A percentile compares a stretch with the other conserved stretches of the same genome.
phyloP scores from a whole-genome alignment of 2,329 filamentous ascomycete genomes.

The Fusarium scirpi region DNA sequence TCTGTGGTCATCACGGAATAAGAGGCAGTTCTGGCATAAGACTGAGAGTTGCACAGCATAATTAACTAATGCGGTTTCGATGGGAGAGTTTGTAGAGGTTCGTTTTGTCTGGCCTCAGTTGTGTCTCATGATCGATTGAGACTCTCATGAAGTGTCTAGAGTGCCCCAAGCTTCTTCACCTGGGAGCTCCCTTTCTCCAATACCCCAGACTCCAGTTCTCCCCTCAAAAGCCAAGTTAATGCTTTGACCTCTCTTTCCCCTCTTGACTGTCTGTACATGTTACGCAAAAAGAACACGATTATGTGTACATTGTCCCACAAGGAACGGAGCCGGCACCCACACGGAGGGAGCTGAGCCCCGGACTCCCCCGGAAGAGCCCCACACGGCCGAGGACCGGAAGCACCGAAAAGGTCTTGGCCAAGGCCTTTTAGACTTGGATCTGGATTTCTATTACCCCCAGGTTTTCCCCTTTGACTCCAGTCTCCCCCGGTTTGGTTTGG shows the following conservation, averaged over 20 bases:
- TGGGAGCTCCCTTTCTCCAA: constrained; percentile 26
- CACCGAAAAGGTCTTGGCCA: constrained; percentile 35
- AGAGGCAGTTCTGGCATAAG: constrained; percentile 24
- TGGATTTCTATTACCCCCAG: constrained; percentile 55
- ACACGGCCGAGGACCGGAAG: constrained; percentile 43
- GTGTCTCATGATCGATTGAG: constrained; percentile 4
- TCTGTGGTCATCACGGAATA: constrained; percentile 20
- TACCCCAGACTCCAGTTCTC: constrained; percentile 32
- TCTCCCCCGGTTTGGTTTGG: constrained; percentile 34
- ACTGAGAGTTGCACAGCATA: constrained; percentile 35
- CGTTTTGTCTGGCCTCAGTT: constrained; percentile 21
- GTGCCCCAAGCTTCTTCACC: constrained; percentile 10
- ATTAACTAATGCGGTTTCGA: constrained; percentile 13
- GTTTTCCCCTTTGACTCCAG: constrained; percentile 42
- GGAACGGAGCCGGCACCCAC: constrained; percentile 38
- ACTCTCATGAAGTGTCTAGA: neutral
- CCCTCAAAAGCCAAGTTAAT: constrained; percentile 3
- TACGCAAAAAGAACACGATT: constrained; percentile 10
- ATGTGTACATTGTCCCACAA: constrained; percentile 21
- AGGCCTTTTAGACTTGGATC: constrained; percentile 32
- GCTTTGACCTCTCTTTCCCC: neutral
- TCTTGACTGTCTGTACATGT: neutral
- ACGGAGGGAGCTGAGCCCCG: constrained; percentile 36
- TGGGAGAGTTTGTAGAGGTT: constrained; percentile 22
- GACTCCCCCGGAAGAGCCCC: constrained; percentile 43